A percentile compares a stretch with the other conserved stretches of the same genome.
Conservation (phyloP, 2,329 filamentous ascomycete genomes). For the Colletotrichum sp. region DNA sequence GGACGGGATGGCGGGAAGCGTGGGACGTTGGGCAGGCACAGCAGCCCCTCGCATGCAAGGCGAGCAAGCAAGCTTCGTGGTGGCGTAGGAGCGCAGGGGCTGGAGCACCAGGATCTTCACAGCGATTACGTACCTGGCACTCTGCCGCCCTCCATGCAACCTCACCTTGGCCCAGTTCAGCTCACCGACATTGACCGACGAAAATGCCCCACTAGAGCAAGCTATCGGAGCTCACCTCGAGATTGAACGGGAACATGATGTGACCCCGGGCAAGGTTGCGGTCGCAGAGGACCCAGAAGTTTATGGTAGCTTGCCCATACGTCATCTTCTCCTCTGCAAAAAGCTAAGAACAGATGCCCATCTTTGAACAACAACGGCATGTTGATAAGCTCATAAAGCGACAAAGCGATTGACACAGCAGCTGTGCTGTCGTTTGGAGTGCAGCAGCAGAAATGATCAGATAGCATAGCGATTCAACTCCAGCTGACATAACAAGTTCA, state of each 20-base stretch:
- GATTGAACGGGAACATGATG: neutral
- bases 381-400: neutral
- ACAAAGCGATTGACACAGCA: neutral
- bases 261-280: neutral
- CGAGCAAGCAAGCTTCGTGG: conserved; percentile 5
- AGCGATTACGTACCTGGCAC: neutral
- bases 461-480: neutral
- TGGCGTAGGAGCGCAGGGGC: conserved; percentile 9
- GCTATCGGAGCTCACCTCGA: neutral
- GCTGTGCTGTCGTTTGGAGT: neutral
- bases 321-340: neutral
- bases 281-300: neutral
- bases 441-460: neutral
- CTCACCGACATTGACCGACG: neutral
- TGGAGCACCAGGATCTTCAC: neutral
- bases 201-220: neutral
- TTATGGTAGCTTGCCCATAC: neutral
- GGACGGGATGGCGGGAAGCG: neutral
- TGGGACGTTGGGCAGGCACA: neutral
- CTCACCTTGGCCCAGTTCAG: neutral
- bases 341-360: neutral
- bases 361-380: neutral
- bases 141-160: neutral
- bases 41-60: neutral
- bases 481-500: neutral